These are phyloP conservation scores for Calophaca sinica DNA, from an alignment of 306 rosid species.

Conservation along the genomic window DNA sequence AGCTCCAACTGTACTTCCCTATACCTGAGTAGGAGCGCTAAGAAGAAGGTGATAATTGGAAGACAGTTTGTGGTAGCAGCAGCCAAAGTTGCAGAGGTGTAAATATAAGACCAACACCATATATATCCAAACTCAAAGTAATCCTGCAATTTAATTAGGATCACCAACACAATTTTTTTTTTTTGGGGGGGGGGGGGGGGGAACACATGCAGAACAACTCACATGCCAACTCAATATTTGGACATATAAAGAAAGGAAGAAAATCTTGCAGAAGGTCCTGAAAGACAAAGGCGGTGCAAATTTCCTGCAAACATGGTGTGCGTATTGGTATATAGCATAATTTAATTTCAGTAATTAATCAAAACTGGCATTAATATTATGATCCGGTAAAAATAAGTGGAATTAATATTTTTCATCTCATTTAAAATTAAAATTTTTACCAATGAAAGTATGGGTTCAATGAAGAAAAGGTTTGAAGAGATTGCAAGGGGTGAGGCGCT, in stretches of 20 bases:
- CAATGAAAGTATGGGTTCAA: no score
- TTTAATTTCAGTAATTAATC: no score
- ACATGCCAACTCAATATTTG: background rate
- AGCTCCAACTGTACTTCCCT: background rate
- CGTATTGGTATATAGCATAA: no score
- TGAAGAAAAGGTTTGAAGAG: no score
- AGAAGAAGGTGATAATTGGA: slow-evolving; percentile 78
- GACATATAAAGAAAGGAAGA: slow-evolving; percentile 57
- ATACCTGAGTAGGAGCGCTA: slow-evolving; percentile 68
- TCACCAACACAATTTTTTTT: background rate
- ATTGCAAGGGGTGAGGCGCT: no score
- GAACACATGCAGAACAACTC: no score
- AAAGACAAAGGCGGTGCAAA: slow-evolving; percentile 58
- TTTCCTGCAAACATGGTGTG: slow-evolving; percentile 51
- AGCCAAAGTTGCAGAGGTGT: slow-evolving; percentile 75
- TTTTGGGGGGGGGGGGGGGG: no score
- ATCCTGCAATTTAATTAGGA: background rate
- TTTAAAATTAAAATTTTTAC: no score
- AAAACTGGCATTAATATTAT: no score
- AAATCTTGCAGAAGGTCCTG: slow-evolving; percentile 68
- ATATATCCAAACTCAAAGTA: slow-evolving; percentile 58
- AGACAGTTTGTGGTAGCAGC: slow-evolving; percentile 74
- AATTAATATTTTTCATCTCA: no score
- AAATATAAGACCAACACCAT: slow-evolving; percentile 59
- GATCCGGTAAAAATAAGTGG: no score